Evolutionary conservation across 305 asterid genomes (phyloP), one percentile per base, ranked within the genome.

Genomic region (Petunia hybrid): DNA sequence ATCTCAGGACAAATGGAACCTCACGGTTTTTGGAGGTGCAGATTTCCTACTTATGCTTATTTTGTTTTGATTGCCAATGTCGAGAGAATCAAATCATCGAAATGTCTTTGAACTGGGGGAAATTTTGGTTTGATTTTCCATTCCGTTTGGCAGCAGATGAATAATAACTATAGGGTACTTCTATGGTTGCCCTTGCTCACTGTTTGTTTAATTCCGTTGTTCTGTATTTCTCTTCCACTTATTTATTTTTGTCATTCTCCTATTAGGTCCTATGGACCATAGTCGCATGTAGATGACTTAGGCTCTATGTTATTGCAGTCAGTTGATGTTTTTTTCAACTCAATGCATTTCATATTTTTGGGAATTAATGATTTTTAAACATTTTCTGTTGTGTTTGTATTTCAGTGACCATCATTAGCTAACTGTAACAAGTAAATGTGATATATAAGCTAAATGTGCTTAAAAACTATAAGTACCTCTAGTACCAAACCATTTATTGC

Each of bases 11-110:
- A 92, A 87, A 87, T 88, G 73, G 89, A 93, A 94, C 83, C 86
- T 91, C 76, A 97, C 98, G 31, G 90, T 97, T 79, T 89, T 97
- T 81, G 99, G 99, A 92, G 99, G 99, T 97, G 85, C 59, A 85
- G 76, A 48, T 55, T 36, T 22, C 76, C 77, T 80, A 6, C 48
- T 39, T 55, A n/a, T 16, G 42, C 48, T 67, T 16, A 39, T 67
- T 80, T 80, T 2, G 38, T 80, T 38, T 64, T 79, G 53, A 64
- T 79, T 79, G 73, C 75, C 35, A 62, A 65, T 68, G 43, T 40
- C 53, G 7, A 68, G 57, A 51, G 57, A 8, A 51, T 51, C 14
- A 51, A 51, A 53, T 1, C 7, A 56, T 55, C 36, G 5, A 1
- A 8, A 4, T 74, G 9, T 51, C 64, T 55, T 74, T 74, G 61